phyloP scores from a whole-genome alignment of 2,329 filamentous ascomycete species.

The Herpotrichia juniperi region DNA sequence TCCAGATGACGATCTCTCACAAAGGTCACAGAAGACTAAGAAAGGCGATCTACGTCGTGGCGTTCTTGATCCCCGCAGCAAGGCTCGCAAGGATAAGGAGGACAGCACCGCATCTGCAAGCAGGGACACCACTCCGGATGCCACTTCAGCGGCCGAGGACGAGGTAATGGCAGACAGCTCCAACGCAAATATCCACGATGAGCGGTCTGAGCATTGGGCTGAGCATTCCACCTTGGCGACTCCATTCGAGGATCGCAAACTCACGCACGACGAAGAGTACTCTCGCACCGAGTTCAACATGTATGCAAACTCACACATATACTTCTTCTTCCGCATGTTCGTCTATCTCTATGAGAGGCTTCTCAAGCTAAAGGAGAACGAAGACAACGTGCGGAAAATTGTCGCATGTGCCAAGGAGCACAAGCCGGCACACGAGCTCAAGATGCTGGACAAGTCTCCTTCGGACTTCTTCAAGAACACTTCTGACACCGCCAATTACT shows the following conservation, averaged over 20 bases:
- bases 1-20: constrained; percentile 74
- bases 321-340: constrained; percentile 94
- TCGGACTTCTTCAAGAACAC: constrained; percentile 76
- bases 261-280: constrained; percentile 81
- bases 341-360: constrained; percentile 88
- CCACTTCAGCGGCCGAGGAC: constrained; percentile 77
- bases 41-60: constrained; percentile 76
- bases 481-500: constrained; percentile 71
- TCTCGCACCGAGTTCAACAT: constrained; percentile 82
- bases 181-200: constrained; percentile 60
- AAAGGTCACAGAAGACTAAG: constrained; percentile 69
- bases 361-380: constrained; percentile 80
- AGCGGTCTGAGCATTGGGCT: constrained; percentile 70
- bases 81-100: constrained; percentile 76
- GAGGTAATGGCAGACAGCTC: constrained; percentile 70
- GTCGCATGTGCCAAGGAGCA: constrained; percentile 74
- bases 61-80: constrained; percentile 81
- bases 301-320: constrained; percentile 89
- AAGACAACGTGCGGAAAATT: constrained; percentile 73
- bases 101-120: constrained; percentile 78
- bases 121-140: constrained; percentile 88
- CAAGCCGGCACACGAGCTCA: constrained; percentile 84
- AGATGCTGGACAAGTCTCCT: constrained; percentile 79
- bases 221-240: constrained; percentile 61
- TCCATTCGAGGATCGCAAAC: constrained; percentile 65